Percentiles rank a stretch among this genome's conserved stretches.
Evolutionary conservation across 495 filamentous ascomycete genomes (phyloP).

Genomic region (Penicillium turbatum): DNA sequence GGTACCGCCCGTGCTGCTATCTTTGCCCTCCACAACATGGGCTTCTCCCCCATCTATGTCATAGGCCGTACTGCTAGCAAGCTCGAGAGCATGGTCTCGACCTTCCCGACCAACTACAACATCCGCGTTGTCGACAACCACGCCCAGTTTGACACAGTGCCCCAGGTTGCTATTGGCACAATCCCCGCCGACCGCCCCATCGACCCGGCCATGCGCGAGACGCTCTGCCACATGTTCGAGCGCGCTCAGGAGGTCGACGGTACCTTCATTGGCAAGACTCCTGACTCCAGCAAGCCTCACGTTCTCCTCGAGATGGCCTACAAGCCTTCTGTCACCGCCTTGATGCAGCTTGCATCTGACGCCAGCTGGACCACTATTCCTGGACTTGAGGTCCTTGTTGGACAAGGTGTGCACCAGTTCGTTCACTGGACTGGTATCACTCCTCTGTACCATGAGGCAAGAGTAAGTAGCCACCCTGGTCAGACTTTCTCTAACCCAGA

Average conservation of each 20-base stretch:
- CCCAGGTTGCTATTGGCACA: slow-evolving; percentile 77
- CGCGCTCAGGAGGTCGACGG: slow-evolving; percentile 39
- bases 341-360: slow-evolving; percentile 81
- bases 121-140: slow-evolving; percentile 58
- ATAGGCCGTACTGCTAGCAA: slow-evolving; percentile 72
- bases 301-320: slow-evolving; percentile 97
- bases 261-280: slow-evolving; percentile 23
- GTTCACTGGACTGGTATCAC: slow-evolving; percentile 74
- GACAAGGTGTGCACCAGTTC: slow-evolving; percentile 82
- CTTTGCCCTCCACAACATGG: slow-evolving; percentile 79
- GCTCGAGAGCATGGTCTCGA: slow-evolving; percentile 58
- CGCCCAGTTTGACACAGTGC: slow-evolving; percentile 48
- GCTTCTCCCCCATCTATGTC: slow-evolving; percentile 80
- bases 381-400: slow-evolving; percentile 84
- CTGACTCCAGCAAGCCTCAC: slow-evolving; percentile 32
- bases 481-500: neutral
- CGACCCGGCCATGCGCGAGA: slow-evolving; percentile 63
- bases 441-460: slow-evolving; percentile 62
- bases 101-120: slow-evolving; percentile 73
- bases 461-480: slow-evolving; percentile 28
- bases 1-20: slow-evolving; percentile 91
- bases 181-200: slow-evolving; percentile 88
- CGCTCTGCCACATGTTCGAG: slow-evolving; percentile 61
- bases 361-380: slow-evolving; percentile 82
- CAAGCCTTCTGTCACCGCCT: slow-evolving; percentile 72